These are phyloP conservation scores for Coemansia sp. DNA, from an alignment of 192 early-diverging fungal species.

Conservation along the genomic window DNA sequence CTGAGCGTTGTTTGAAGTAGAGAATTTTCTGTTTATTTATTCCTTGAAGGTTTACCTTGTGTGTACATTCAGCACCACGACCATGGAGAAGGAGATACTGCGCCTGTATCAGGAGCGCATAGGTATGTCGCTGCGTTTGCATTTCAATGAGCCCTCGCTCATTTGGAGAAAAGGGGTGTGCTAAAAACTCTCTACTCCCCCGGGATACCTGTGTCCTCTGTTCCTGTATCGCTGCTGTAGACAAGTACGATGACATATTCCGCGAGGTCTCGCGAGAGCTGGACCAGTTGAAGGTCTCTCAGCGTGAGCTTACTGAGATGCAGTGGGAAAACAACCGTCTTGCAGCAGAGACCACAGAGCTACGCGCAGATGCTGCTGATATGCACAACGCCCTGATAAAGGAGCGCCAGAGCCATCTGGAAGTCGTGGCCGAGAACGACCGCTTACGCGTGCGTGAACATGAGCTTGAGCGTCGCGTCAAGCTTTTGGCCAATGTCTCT, in stretches of 20 bases:
- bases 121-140: slow-evolving; percentile 21
- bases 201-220: not conserved
- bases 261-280: slow-evolving; percentile 37
- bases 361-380: slow-evolving; percentile 35
- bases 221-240: slow-evolving; percentile 15
- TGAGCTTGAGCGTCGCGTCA: slow-evolving; percentile 45
- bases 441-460: slow-evolving; percentile 45
- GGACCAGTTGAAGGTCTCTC: slow-evolving; percentile 42
- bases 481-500: slow-evolving; percentile 35
- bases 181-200: too few relatives aligned
- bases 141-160: not conserved
- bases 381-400: slow-evolving; percentile 34
- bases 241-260: slow-evolving; percentile 53
- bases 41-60: too few relatives aligned
- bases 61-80: not conserved
- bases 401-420: slow-evolving; percentile 46
- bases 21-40: too few relatives aligned
- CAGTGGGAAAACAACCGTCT: slow-evolving; percentile 47
- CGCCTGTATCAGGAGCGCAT: slow-evolving; percentile 52
- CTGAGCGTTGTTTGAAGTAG: too few relatives aligned
- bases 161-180: too few relatives aligned
- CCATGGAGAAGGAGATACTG: slow-evolving; percentile 52
- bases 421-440: slow-evolving; percentile 51
- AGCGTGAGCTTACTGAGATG: slow-evolving; percentile 41
- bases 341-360: slow-evolving; percentile 31